phyloP scores from a whole-genome alignment of 2,329 filamentous ascomycete species.

The Colletotrichum tofieldiae region DNA sequence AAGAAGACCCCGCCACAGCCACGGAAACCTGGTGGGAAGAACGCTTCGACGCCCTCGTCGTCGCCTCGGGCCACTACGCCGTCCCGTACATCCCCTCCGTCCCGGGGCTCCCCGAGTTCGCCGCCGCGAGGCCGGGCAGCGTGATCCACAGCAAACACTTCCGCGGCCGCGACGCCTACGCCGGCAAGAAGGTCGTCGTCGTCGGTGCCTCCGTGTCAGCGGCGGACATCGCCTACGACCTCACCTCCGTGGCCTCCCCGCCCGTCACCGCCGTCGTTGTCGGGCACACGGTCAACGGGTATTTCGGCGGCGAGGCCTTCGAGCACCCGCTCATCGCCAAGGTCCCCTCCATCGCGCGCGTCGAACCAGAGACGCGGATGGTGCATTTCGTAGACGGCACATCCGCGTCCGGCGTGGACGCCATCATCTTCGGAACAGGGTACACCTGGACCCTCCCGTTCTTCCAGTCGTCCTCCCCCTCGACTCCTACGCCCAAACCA shows the following conservation, averaged over 20 bases:
- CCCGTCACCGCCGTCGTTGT: slow-evolving; percentile 69
- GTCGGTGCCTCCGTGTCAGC: slow-evolving; percentile 77
- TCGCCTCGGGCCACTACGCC: slow-evolving; percentile 73
- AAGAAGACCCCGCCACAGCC: slow-evolving; percentile 46
- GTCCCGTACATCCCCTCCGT: slow-evolving; percentile 71
- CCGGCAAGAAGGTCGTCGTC: slow-evolving; percentile 69
- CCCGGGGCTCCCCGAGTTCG: slow-evolving; percentile 63
- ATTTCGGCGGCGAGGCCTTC: slow-evolving; percentile 73
- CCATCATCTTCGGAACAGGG: slow-evolving; percentile 78
- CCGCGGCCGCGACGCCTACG: slow-evolving; percentile 61
- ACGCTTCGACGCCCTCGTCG: slow-evolving; percentile 72
- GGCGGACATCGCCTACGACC: slow-evolving; percentile 72
- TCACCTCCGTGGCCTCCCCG: slow-evolving; percentile 60
- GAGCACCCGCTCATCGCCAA: slow-evolving; percentile 66
- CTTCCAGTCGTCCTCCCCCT: slow-evolving; percentile 62
- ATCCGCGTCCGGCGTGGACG: slow-evolving; percentile 67
- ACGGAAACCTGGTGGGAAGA: slow-evolving; percentile 75
- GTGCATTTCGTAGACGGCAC: slow-evolving; percentile 72
- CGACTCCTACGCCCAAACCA: background rate
- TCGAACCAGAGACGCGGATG: slow-evolving; percentile 58
- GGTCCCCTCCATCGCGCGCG: slow-evolving; percentile 63
- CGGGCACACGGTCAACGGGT: slow-evolving; percentile 65
- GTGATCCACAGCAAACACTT: slow-evolving; percentile 71
- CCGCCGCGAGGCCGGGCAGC: slow-evolving; percentile 61
- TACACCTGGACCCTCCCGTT: slow-evolving; percentile 77